phyloP scores from a whole-genome alignment of 2,329 filamentous ascomycete genomes.

The Pestalotiopsis sp. region DNA sequence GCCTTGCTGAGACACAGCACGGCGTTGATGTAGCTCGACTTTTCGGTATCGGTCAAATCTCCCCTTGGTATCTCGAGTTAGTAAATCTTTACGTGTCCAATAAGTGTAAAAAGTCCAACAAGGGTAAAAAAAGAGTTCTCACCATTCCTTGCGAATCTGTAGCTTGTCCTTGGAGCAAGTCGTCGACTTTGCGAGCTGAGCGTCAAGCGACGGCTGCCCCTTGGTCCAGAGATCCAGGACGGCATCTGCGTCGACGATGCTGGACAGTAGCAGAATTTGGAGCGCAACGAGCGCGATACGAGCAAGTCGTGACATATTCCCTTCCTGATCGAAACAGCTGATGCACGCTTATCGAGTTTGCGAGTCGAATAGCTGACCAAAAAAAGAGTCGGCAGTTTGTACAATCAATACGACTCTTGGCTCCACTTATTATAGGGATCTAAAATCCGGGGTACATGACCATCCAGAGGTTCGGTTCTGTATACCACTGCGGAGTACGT shows the following conservation, averaged over 20 bases:
- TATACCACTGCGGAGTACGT: neutral
- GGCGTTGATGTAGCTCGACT: conserved; percentile 22
- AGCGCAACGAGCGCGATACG: conserved; percentile 12
- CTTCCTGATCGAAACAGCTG: neutral
- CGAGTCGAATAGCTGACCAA: neutral
- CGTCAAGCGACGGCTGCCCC: conserved; percentile 24
- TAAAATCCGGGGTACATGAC: neutral
- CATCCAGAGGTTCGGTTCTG: neutral
- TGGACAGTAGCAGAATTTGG: conserved; percentile 13
- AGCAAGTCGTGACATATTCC: conserved; percentile 14
- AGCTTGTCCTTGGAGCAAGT: conserved; percentile 26
- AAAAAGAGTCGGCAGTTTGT: neutral
- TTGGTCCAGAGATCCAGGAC: conserved; percentile 26
- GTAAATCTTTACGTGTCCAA: neutral
- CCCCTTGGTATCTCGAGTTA: conserved; percentile 15
- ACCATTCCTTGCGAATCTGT: conserved; percentile 27
- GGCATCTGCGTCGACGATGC: conserved; percentile 21
- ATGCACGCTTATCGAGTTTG: neutral
- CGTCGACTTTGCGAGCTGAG: conserved; percentile 23
- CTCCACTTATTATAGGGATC: conserved; percentile 3
- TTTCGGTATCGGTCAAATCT: conserved; percentile 17
- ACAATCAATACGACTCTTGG: neutral
- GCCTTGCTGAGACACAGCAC: conserved; percentile 23
- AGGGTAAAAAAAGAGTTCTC: neutral
- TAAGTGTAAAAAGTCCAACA: too few species aligned